phyloP scores from a whole-genome alignment of 2,329 filamentous ascomycete species.

The Bimuria novae-zelandiae region DNA sequence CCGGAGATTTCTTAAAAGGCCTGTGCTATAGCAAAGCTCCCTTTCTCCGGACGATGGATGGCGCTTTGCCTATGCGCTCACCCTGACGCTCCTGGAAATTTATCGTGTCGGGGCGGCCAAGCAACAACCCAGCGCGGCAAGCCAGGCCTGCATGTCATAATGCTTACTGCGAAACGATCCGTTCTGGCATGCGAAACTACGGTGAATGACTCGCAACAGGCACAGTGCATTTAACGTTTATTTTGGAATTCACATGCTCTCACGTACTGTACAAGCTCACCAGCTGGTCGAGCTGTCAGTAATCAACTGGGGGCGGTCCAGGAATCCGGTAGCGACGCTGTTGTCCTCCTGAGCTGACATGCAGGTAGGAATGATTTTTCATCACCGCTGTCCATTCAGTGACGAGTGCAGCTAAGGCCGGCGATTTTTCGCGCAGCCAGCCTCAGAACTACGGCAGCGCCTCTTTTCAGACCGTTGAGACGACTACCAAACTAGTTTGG shows the following conservation, averaged over 20 bases:
- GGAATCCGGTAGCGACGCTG: constrained; percentile 9
- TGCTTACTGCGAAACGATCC: constrained; percentile 26
- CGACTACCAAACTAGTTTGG: background rate
- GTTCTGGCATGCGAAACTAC: constrained; percentile 14
- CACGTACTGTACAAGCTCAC: background rate
- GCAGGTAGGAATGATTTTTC: constrained; percentile 15
- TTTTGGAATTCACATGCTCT: constrained; percentile 13
- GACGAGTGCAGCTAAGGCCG: constrained; percentile 6
- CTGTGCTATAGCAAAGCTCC: constrained; percentile 26
- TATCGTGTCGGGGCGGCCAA: constrained; percentile 20
- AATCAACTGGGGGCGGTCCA: background rate
- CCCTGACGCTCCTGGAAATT: constrained; percentile 15
- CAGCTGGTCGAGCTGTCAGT: constrained; percentile 12
- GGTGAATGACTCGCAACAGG: constrained; percentile 27
- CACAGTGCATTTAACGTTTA: constrained; percentile 9
- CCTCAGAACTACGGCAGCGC: background rate
- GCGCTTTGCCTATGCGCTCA: constrained; percentile 24
- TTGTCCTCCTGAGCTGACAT: constrained; percentile 14
- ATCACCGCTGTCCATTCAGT: constrained; percentile 13
- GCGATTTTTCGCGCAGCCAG: background rate
- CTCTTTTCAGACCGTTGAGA: background rate
- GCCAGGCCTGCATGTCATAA: constrained; percentile 24
- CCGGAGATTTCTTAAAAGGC: constrained; percentile 22
- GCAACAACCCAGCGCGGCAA: constrained; percentile 23
- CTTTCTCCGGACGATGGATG: constrained; percentile 25